phyloP scores from a whole-genome alignment of 140 eudicot genomes.

The Erigeron philadelphicus region DNA sequence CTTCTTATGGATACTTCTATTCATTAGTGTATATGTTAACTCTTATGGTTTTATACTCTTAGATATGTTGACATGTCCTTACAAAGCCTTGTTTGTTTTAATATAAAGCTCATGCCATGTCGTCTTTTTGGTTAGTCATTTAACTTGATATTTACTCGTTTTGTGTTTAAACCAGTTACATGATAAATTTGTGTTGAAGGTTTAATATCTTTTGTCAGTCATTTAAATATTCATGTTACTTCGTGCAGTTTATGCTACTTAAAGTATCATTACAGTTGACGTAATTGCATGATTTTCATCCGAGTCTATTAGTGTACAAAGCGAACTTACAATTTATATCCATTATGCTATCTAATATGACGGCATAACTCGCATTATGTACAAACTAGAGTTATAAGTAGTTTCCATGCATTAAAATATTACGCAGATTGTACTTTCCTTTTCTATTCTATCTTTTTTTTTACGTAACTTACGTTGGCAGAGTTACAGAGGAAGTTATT shows the following conservation, averaged over 20 bases:
- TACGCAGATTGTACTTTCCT: not conserved
- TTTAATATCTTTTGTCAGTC: not conserved
- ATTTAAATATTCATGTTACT: too few relatives aligned
- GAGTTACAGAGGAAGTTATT: constrained; percentile 2
- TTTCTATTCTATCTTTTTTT: not conserved
- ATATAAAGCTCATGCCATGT: not conserved
- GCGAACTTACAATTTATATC: too few relatives aligned
- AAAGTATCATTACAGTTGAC: not conserved
- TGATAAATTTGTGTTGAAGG: constrained; percentile 1
- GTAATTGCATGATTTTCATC: not conserved
- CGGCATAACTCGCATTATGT: constrained; percentile 11
- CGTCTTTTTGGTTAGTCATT: not conserved
- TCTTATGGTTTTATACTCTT: not conserved
- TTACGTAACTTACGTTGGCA: not conserved
- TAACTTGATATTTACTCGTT: not conserved
- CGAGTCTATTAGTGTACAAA: not conserved
- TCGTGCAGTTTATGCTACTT: not conserved
- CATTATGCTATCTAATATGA: not conserved
- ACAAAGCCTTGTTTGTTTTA: not conserved
- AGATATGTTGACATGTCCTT: not conserved
- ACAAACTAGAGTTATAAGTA: not conserved
- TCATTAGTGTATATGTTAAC: not conserved
- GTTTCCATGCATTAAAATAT: constrained; percentile 9
- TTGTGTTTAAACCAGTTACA: not conserved
- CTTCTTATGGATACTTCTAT: not conserved